Evolutionary conservation across 257 asterid species (phyloP).

Genomic region (Jasminum sambac): DNA sequence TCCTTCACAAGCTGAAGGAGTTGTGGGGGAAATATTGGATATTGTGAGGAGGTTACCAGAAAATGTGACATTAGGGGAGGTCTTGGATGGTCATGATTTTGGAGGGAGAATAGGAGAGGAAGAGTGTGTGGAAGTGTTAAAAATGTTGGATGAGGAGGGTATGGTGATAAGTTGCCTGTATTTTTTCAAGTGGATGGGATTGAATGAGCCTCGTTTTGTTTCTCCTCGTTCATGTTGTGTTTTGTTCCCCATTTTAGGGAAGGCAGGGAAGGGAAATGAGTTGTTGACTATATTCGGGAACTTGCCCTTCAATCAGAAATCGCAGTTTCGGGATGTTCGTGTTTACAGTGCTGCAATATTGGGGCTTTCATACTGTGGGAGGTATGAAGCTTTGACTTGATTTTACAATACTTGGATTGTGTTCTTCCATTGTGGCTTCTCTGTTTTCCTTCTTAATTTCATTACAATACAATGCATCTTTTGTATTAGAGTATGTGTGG

Average conservation of each 20-base stretch:
- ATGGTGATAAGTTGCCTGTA: slow-evolving; percentile 61
- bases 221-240: slow-evolving; percentile 70
- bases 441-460: neutral
- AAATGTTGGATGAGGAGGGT: slow-evolving; percentile 56
- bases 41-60: slow-evolving; percentile 57
- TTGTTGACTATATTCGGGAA: slow-evolving; percentile 62
- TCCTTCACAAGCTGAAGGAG: slow-evolving; percentile 33
- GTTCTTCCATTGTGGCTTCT: neutral
- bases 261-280: slow-evolving; percentile 64
- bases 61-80: slow-evolving; percentile 75
- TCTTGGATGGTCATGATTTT: slow-evolving; percentile 48
- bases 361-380: slow-evolving; percentile 62
- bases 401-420: slow-evolving; percentile 5
- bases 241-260: slow-evolving; percentile 69
- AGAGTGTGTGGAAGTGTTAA: slow-evolving; percentile 75
- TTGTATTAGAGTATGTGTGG: slow-evolving; percentile 1
- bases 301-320: slow-evolving; percentile 56
- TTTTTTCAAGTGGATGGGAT: slow-evolving; percentile 92
- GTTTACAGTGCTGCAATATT: slow-evolving; percentile 82
- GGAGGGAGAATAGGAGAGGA: slow-evolving; percentile 51
- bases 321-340: slow-evolving; percentile 59
- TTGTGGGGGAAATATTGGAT: slow-evolving; percentile 52
- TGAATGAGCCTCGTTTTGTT: slow-evolving; percentile 68
- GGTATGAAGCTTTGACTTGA: slow-evolving; percentile 45
- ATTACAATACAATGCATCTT: neutral